phyloP scores from a whole-genome alignment of 2,329 filamentous ascomycete species.

The Pseudogymnoascus verrucosus region DNA sequence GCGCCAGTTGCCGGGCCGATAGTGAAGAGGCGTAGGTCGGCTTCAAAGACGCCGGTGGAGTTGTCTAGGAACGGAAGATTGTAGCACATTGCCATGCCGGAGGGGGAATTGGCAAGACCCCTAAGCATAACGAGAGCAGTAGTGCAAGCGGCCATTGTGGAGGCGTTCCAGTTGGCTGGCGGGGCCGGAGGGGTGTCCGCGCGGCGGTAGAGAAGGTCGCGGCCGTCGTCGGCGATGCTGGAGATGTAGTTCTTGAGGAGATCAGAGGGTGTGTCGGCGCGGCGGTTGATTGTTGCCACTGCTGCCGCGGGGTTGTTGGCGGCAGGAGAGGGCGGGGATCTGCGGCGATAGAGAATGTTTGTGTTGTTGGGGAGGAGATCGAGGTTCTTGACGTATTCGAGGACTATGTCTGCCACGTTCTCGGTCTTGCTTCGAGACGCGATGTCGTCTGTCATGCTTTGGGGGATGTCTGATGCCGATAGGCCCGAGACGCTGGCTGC shows the following conservation, averaged over 20 bases:
- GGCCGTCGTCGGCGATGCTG: not conserved
- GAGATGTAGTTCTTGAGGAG: not conserved
- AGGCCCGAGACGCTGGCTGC: not conserved
- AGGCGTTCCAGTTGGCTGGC: conserved; percentile 40
- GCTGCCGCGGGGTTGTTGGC: not conserved
- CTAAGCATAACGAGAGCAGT: conserved; percentile 46
- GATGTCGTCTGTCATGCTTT: not conserved
- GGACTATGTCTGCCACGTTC: not conserved
- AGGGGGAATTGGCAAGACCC: conserved; percentile 57
- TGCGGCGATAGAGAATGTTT: not conserved
- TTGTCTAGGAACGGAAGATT: conserved; percentile 67
- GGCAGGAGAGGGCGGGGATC: not conserved
- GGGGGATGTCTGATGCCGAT: not conserved
- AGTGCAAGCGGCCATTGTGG: conserved; percentile 52
- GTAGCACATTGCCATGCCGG: conserved; percentile 74
- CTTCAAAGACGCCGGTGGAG: conserved; percentile 61
- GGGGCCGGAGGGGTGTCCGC: not conserved
- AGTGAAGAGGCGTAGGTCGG: conserved; percentile 68
- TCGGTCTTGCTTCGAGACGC: not conserved
- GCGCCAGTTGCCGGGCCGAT: conserved; percentile 42
- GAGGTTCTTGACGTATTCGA: not conserved
- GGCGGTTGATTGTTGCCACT: not conserved
- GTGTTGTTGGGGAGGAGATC: not conserved
- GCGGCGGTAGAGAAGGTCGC: not conserved
- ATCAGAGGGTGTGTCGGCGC: not conserved